Evolutionary conservation across 2,329 filamentous ascomycete species (phyloP), one percentile per base, ranked within the genome.

Genomic region (Xylariaceae sp.): DNA sequence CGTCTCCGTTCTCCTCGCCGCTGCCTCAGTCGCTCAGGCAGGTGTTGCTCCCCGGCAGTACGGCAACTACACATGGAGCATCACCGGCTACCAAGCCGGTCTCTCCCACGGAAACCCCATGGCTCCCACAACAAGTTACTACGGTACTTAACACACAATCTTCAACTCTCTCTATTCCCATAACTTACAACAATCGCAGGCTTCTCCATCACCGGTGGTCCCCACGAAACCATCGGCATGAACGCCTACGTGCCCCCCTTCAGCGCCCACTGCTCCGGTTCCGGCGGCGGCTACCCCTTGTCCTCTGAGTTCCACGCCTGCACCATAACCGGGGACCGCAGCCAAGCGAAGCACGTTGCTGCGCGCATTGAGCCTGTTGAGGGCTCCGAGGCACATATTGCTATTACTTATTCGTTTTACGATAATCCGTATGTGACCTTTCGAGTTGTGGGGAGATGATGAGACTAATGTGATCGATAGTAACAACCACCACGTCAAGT

Each of bases 61-160:
- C 3, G 11, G 18, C 15, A 55, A 55, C 11, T 63, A 63, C 44
- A 35, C 37, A 4, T 63, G 58, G 61, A 30, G 55, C 13, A 30
- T 61, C 34, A 63, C 61, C 13, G 56, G 57, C 8, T 63, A 42
- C n/a, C 58, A 63, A 42, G 61, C 61, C 11, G 61, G 61, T 4
- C 59, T 63, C 9, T 63, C 58, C 17, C 61, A 63, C n/a, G 61
- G 61, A 4, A 61, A 61, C 17, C 61, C 61, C 13, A 58, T 59
- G 2, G 13, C 13, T 4, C 61, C 59, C 11, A 57, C 23, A 4
- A 63, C 61, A 2, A 63, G 61, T 9, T 63, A 52, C 55, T 63
- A 63, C 50, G 30, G 61, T 63, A 63, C 45, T 5, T 5, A 30
- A 30, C 23, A 30, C 23, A n/a, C 23, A 3, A 58, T 8, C n/a